Base-by-base conservation (phyloP, 2,329 filamentous ascomycete species). In the Alternaria longipes region DNA sequence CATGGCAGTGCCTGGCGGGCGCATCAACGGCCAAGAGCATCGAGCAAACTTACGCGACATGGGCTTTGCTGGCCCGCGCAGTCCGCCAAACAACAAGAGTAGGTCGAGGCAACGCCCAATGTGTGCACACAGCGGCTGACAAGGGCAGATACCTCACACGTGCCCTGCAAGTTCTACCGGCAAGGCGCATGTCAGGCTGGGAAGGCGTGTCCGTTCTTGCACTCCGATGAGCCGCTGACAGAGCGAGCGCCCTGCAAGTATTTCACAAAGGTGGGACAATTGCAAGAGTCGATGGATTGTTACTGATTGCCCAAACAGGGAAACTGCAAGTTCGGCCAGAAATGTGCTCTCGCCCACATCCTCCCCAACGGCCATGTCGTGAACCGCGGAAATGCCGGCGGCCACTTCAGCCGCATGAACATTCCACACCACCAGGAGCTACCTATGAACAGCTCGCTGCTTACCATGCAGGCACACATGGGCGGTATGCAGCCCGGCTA, bases 151-250 rank as follows among this genome's bases (percentile, higher is more conserved):
- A 97, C 95, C 18, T 91, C 94, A 64, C 95, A 98, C 83, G 95
- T 99, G 45, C 95, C 95, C 40, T 99, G 95, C 91, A 98, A 98
- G 85, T 99, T 99, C 90, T 99, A 95, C 81, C 90, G 93, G 55
- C 93, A 97, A 83, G 94, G 94, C 78, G 90, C 93, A 74, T 99
- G 95, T 80, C 94, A 98, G 85, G 95, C 95, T 59, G 95, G 95
- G 71, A 92, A 91, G 78, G 93, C 94, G 68, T 99, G 95, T 83
- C 95, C 95, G 41, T 99, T 98, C 81, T 92, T 93, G 73, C 95
- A 99, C 82, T 94, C 96, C 66, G 89, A 95, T 66, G 92, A 95
- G 77, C 87, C 89, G 30, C 88, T 93, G 41, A 87, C 91, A 53
- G 93, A 97, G 78, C 94, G 91, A 64, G 89, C 96, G 67, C 88